Base-by-base conservation (phyloP, 164 flowering plant genomes). In the Stephania cephalantha region DNA sequence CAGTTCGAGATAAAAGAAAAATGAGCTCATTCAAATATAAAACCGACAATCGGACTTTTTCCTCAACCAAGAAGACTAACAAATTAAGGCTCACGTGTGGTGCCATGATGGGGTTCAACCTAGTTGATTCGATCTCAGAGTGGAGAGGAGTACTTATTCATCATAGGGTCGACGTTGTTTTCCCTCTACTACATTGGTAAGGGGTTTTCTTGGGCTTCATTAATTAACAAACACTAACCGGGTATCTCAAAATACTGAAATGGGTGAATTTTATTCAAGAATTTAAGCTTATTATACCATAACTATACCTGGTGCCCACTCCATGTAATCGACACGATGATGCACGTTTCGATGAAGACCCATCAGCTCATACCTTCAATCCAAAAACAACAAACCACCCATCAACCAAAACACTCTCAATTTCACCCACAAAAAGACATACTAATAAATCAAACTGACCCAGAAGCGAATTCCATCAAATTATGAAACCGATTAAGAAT, bases 291-390 rank as follows among this genome's bases (percentile, higher is more conserved):
- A 69, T 4, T 6, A 25, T 20, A 68, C 8, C 11, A 44, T 58
- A 46, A 70, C 25, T 82, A 79, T 84, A 95, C 98, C 99, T 85
- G 99, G 98, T 77, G 98, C 99, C 99, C 99, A 95, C 25, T 95
- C 99, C 96, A 95, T 85, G 79, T 74, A 91, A 84, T 95, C 99
- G 69, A 87, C 91, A 3, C 99, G 90, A 79, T 93, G 98, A 71
- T 93, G 94, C 72, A 83, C 73, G 68, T 91, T 83, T 20, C 99
- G 92, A 82, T 91, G 99, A 85, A 89, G 76, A 30, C 99, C 99
- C 85, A 95, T 50, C 71, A 95, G 70, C 81, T 93, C 96, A 79
- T 84, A 93, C 74, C 99, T 95, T 79, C 55, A 81, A 65, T 83
- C 66, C 1, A 45, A 66, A 15, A 71, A 71, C 12, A 17, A 20